A percentile compares a stretch with the other conserved stretches of the same genome.
These are phyloP conservation scores for Umbelopsis sp. DNA, from an alignment of 371 early-diverging fungal species.

Conservation along the genomic window DNA sequence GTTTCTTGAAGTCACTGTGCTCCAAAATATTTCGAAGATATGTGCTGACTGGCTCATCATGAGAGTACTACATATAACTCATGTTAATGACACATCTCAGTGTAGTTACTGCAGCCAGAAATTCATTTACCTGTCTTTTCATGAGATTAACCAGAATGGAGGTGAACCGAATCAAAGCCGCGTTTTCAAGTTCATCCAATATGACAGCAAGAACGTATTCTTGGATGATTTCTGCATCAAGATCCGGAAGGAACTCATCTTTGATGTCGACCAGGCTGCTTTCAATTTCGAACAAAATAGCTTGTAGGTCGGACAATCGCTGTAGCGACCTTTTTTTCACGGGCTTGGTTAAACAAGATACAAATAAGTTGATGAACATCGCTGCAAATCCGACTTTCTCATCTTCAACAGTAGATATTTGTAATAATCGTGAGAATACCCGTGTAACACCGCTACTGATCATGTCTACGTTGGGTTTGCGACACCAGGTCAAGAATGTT, in stretches of 20 bases:
- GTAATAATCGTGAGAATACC: background rate
- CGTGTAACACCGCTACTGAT: background rate
- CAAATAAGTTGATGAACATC: background rate
- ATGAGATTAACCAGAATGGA: conserved; percentile 28
- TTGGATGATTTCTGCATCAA: conserved; percentile 44
- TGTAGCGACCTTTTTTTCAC: conserved; percentile 6
- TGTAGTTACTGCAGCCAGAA: conserved; percentile 22
- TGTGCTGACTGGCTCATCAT: conserved; percentile 18
- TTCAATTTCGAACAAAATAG: background rate
- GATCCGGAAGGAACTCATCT: background rate
- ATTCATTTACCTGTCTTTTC: conserved; percentile 33
- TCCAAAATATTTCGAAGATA: conserved; percentile 32
- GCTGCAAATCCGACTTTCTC: background rate
- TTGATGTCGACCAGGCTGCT: background rate
- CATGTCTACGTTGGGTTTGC: background rate
- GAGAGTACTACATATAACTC: conserved; percentile 34
- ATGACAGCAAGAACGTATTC: conserved; percentile 47
- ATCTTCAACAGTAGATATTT: background rate
- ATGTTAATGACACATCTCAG: conserved; percentile 38
- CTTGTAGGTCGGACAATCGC: background rate
- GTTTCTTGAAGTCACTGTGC: conserved; percentile 34
- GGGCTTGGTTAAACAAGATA: background rate
- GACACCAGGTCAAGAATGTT: background rate
- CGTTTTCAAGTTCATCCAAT: conserved; percentile 43
- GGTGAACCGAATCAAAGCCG: conserved; percentile 43